Base-by-base conservation (phyloP, 2,329 filamentous ascomycete genomes). In the Colletotrichum lindemuthianum region DNA sequence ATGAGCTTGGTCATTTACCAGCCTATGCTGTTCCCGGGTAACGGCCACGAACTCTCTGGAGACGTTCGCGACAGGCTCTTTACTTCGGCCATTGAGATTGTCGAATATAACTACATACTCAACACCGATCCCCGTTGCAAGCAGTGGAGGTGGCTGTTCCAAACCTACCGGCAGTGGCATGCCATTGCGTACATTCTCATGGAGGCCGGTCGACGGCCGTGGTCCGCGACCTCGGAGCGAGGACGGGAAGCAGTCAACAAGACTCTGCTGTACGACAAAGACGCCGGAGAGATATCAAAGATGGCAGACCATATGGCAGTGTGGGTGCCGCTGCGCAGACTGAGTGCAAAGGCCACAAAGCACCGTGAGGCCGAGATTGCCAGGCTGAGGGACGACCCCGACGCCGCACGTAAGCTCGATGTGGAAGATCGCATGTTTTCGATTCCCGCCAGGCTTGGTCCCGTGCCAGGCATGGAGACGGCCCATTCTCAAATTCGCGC, bases 1-100 rank as follows among this genome's bases (percentile, higher is more conserved):
- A 88, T 93, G 81, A 92, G 89, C 79, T 82, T 96, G 40, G 84
- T 93, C 65, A 84, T 92, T 2, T 91, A 95, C 71, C 89, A 95
- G 69, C 91, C 91, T 0, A 84, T 90, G 70, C 87, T 91, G 37
- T 85, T 88, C 55, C 82, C 84, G 39, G 84, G 87, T 33, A 81
- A 83, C 9, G 82, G 82, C n/a, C 76, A 81, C 8, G 82, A 81
- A 33, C 79, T 91, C 8, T 84, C 87, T 0, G 82, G 86, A 53
- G 88, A 89, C 51, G 86, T 87, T 8, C 86, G 88, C 60, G 86
- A 92, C 66, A 88, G 88, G 61, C 81, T 94, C 1, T 92, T 93
- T 72, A 78, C 89, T 32, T 90, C 89, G 0, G 88, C 90, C 2
- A 84, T 94, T 33, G 91, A 94, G 70, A 88, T 93, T 33, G 84